Conservation (phyloP, 371 early-diverging fungal species). For the Mortierella sp. region DNA sequence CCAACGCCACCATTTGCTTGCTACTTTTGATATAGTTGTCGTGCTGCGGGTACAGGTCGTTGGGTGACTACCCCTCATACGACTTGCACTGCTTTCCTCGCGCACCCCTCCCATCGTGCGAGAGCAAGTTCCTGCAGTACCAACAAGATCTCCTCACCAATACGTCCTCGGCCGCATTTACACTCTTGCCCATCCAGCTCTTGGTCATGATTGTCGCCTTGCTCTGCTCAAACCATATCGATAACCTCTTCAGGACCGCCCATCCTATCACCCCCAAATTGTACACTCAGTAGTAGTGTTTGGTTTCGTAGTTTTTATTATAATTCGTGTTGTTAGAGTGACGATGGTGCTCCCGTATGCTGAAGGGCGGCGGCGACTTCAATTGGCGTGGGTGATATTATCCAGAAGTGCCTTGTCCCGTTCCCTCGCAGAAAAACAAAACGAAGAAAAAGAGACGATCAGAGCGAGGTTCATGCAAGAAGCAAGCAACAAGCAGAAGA, state of each 20-base stretch:
- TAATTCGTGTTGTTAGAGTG: no score
- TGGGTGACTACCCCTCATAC: conserved; percentile 67
- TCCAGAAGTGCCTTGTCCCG: no score
- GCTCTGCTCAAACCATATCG: conserved; percentile 71
- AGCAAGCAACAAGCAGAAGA: no score
- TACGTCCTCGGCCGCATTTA: conserved; percentile 65
- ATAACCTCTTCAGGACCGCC: conserved; percentile 54
- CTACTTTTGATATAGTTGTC: conserved; percentile 55
- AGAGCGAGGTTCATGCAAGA: no score
- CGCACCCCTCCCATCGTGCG: conserved; percentile 66
- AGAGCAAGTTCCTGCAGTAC: conserved; percentile 63
- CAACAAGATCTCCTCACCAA: conserved; percentile 59
- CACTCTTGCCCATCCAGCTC: conserved; percentile 62
- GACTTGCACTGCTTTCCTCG: conserved; percentile 73
- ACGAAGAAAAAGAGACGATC: no score
- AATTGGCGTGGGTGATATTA: no score
- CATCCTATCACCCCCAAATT: conserved; percentile 44
- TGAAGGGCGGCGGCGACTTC: no score
- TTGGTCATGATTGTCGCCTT: conserved; percentile 64
- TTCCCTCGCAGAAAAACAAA: no score
- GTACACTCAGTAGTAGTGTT: conserved; percentile 27
- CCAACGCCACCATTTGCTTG: not conserved
- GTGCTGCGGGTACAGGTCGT: conserved; percentile 70
- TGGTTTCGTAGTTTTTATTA: no score
- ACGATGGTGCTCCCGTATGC: no score